Conservation (phyloP, 192 early-diverging fungal species). For the Rhizophagus clarus region DNA sequence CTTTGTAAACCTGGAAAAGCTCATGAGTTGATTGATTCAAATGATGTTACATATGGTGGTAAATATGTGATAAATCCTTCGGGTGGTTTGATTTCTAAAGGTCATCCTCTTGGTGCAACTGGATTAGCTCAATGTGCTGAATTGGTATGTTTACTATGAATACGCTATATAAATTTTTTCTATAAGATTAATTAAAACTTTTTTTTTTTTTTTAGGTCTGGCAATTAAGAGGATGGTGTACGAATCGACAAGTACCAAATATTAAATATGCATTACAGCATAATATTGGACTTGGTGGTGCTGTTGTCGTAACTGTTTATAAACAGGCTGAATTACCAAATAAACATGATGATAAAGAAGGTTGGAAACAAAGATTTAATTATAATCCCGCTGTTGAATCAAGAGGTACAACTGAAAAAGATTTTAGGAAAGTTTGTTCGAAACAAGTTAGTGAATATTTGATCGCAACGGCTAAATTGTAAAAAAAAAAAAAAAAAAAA, state of each 20-base stretch:
- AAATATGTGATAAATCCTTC: conserved; percentile 73
- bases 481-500: too few species aligned
- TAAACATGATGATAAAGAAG: conserved; percentile 35
- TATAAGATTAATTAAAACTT: too few species aligned
- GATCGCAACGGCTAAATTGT: background rate
- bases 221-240: conserved; percentile 68
- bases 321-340: conserved; percentile 48
- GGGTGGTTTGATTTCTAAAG: conserved; percentile 76
- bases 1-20: conserved; percentile 68
- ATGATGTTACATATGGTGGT: conserved; percentile 62
- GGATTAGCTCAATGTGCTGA: conserved; percentile 75
- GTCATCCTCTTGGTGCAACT: conserved; percentile 76
- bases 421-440: conserved; percentile 42
- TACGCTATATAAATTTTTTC: too few species aligned
- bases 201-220: conserved; percentile 44
- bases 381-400: conserved; percentile 69
- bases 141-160: conserved; percentile 38
- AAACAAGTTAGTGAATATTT: conserved; percentile 7
- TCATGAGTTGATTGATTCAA: conserved; percentile 56
- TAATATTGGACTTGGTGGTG: conserved; percentile 76
- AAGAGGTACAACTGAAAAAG: conserved; percentile 55
- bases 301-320: conserved; percentile 67
- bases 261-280: conserved; percentile 69
- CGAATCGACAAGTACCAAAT: conserved; percentile 67
- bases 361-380: conserved; percentile 43